These are phyloP conservation scores for Hura crepitans DNA, from an alignment of 441 rosid species.

Conservation along the genomic window DNA sequence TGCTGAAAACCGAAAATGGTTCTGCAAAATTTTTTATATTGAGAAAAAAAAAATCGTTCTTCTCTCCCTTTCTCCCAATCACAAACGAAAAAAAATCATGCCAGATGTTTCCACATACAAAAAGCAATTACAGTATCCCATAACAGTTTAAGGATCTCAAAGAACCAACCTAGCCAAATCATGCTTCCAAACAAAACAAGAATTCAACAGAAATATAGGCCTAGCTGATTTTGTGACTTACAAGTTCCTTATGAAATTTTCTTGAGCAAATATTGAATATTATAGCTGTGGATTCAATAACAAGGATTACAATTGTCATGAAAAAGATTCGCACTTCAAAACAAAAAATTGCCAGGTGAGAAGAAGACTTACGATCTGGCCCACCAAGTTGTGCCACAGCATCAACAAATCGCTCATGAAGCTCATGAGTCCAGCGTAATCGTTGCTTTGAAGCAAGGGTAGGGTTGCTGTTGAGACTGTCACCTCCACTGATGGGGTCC, in stretches of 20 bases:
- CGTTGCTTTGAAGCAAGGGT: conserved; percentile 94
- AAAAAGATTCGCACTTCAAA: neutral
- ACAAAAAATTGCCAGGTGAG: neutral
- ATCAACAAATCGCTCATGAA: conserved; percentile 87
- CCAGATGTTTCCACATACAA: no score
- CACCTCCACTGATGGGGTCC: conserved; percentile 70
- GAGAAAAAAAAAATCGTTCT: neutral
- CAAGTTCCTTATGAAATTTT: neutral
- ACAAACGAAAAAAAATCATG: no score
- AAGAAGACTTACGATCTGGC: conserved; percentile 66
- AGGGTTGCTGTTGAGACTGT: conserved; percentile 48
- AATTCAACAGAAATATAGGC: neutral
- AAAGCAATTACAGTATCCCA: no score
- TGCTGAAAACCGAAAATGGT: neutral
- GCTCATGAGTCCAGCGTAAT: conserved; percentile 93
- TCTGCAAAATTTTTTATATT: neutral
- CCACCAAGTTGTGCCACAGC: conserved; percentile 95
- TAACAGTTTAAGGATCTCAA: no score
- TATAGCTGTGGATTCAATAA: neutral
- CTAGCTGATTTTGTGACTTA: conserved; percentile 7
- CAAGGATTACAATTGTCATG: neutral
- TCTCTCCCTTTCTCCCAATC: neutral
- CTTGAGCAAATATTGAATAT: neutral
- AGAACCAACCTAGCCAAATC: neutral
- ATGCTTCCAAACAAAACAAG: neutral